Evolutionary conservation across 1,139 yeast species (phyloP).

Genomic region (Ogataea hybrid): DNA sequence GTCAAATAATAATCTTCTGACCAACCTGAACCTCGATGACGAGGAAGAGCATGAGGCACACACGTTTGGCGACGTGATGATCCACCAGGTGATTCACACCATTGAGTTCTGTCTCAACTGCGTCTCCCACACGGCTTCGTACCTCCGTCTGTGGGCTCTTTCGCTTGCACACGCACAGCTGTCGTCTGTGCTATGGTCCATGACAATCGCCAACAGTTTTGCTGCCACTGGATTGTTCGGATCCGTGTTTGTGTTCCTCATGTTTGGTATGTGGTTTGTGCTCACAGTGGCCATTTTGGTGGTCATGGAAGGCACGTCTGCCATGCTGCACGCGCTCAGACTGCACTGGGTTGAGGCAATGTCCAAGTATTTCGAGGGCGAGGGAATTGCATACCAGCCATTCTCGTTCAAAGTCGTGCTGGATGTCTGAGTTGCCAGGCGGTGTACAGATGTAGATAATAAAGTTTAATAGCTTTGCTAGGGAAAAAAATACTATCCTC

Average conservation of each 20-base stretch:
- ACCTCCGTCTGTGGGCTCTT: conserved; percentile 75
- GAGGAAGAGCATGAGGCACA: conserved; percentile 57
- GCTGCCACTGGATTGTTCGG: conserved; percentile 48
- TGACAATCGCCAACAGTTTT: conserved; percentile 63
- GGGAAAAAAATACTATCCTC: conserved; percentile 1
- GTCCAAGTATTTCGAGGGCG: conserved; percentile 85
- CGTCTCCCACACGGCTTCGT: conserved; percentile 79
- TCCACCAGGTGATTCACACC: conserved; percentile 77
- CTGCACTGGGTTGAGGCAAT: conserved; percentile 87
- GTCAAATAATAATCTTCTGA: conserved; percentile 33
- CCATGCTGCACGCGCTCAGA: conserved; percentile 82
- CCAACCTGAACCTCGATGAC: conserved; percentile 36
- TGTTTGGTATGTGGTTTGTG: conserved; percentile 79
- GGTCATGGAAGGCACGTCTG: conserved; percentile 84
- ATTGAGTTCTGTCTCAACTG: conserved; percentile 77
- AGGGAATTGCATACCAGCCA: conserved; percentile 70
- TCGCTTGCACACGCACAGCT: conserved; percentile 78
- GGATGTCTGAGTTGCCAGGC: conserved; percentile 3
- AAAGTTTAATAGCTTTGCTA: neutral
- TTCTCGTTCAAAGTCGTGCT: conserved; percentile 45
- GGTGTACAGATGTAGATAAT: conserved; percentile 11
- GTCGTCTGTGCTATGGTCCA: conserved; percentile 72
- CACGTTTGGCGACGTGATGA: conserved; percentile 72
- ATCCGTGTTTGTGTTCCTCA: conserved; percentile 49
- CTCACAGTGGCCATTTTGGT: conserved; percentile 73